Evolutionary conservation across 164 flowering plant genomes (phyloP), one percentile per base, ranked within the genome.

Genomic region (Aristolochia fimbriata): DNA sequence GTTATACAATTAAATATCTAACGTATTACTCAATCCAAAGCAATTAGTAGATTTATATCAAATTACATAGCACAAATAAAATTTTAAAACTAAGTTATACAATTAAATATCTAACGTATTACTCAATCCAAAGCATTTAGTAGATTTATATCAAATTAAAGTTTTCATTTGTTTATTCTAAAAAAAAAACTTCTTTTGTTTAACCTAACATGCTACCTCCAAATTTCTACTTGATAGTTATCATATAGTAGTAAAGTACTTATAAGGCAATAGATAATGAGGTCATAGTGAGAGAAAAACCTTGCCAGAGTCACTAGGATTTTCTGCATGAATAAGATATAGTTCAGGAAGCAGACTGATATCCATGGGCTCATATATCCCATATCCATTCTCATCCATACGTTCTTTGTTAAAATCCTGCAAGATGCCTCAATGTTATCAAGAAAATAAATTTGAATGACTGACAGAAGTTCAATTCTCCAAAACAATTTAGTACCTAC

Each of bases 221-320:
- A 37, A 37, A 37, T 37, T 37, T 27, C 23, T 20, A 22, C 6
- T 23, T 4, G 31, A 22, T 9, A 27, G 23, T 50, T 50, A 37
- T 37, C 43, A 37, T 37, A 10, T 27, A 27, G 2, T 2, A 27
- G 30, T 37, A 37, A 37, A 37, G 43, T 7, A 37, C 43, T 37
- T 10, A 37, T 0, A 37, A 6, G 51, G 0, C 51, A 8, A 17
- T 49, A 6, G 9, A 49, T 49, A 13, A 51, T 27, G 15, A 22
- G 12, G 63, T 58, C 46, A 41, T 15, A 11, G 16, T 22, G 15
- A 8, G 48, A 58, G 9, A 49, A 79, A 60, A 50, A 90, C 97
- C 96, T 90, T 93, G 47, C 99, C 99, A 30, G 99, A 93, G 70
- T 93, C 97, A 74, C 99, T 90, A 60, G 99, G 97, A 71, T 91